These are phyloP conservation scores for Hysterium pulicare DNA, from an alignment of 2,329 filamentous ascomycete genomes.

Conservation along the genomic window DNA sequence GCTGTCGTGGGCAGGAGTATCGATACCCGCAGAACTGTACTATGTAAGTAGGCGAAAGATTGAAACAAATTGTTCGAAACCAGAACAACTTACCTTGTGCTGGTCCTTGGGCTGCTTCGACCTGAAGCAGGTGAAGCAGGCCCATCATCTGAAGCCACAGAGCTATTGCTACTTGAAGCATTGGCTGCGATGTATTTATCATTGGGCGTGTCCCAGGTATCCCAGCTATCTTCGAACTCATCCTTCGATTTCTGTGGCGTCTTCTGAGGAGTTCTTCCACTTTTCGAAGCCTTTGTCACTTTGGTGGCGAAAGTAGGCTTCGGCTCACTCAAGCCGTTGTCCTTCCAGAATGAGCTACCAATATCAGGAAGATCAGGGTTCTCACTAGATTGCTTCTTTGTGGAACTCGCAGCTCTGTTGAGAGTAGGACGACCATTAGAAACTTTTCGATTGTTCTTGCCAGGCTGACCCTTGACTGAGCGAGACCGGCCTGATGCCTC, in stretches of 20 bases:
- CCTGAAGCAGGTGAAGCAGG: slow-evolving; percentile 41
- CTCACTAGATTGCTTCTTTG: slow-evolving; percentile 21
- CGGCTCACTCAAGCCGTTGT: slow-evolving; percentile 40
- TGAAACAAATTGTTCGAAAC: neutral
- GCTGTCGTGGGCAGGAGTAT: slow-evolving; percentile 15
- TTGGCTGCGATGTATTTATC: slow-evolving; percentile 30
- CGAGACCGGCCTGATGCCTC: slow-evolving; percentile 35
- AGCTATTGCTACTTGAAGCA: slow-evolving; percentile 42
- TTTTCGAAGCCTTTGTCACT: slow-evolving; percentile 36
- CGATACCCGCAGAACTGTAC: slow-evolving; percentile 22
- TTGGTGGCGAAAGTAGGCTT: slow-evolving; percentile 32
- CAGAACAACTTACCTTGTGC: slow-evolving; percentile 51
- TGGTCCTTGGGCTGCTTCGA: slow-evolving; percentile 51
- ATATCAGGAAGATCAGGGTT: slow-evolving; percentile 31
- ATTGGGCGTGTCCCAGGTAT: slow-evolving; percentile 53
- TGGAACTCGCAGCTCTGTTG: slow-evolving; percentile 28
- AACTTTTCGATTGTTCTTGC: slow-evolving; percentile 26
- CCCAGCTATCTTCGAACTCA: slow-evolving; percentile 53
- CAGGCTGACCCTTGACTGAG: slow-evolving; percentile 18
- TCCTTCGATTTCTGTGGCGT: slow-evolving; percentile 38
- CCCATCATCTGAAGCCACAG: slow-evolving; percentile 49
- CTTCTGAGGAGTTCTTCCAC: slow-evolving; percentile 35
- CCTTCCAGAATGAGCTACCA: slow-evolving; percentile 43
- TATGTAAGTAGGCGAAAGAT: slow-evolving; percentile 3
- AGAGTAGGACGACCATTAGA: slow-evolving; percentile 24